These are phyloP conservation scores for Zygotorulaspora florentina DNA, from an alignment of 805 yeast genomes.

Conservation along the genomic window DNA sequence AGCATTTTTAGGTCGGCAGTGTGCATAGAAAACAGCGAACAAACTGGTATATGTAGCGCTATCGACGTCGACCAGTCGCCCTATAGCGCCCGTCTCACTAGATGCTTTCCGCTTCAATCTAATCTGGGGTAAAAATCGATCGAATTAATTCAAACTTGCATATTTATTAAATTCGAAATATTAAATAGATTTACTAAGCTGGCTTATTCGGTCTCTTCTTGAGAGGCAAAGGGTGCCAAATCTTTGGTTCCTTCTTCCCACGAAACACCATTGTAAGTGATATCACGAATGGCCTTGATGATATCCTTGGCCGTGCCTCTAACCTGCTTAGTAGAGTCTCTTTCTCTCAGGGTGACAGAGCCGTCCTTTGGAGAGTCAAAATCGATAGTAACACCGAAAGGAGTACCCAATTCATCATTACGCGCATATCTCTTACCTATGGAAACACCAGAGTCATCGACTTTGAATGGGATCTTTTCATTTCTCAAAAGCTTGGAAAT, in stretches of 20 bases:
- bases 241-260: conserved; percentile 85
- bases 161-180: not conserved
- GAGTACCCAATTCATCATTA: conserved; percentile 98
- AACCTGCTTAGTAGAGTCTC: conserved; percentile 94
- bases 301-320: conserved; percentile 81
- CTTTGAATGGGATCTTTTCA: conserved; percentile 86
- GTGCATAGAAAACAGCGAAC: too few relatives aligned
- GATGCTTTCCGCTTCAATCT: too few relatives aligned
- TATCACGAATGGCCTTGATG: conserved; percentile 65
- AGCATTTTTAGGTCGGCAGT: too few relatives aligned
- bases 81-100: too few relatives aligned
- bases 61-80: too few relatives aligned
- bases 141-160: not conserved
- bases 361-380: conserved; percentile 86
- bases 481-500: conserved; percentile 69
- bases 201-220: conserved; percentile 39
- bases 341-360: conserved; percentile 91
- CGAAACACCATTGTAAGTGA: conserved; percentile 67
- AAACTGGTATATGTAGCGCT: too few relatives aligned
- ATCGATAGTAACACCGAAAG: conserved; percentile 96
- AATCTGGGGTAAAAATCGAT: too few relatives aligned
- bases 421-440: conserved; percentile 98
- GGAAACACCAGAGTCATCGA: conserved; percentile 95
- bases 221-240: conserved; percentile 70
- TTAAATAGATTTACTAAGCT: not conserved